A percentile compares a stretch with the other conserved stretches of the same genome.
phyloP scores from a whole-genome alignment of 192 early-diverging fungal species.

The Backusella parvicylindrica region DNA sequence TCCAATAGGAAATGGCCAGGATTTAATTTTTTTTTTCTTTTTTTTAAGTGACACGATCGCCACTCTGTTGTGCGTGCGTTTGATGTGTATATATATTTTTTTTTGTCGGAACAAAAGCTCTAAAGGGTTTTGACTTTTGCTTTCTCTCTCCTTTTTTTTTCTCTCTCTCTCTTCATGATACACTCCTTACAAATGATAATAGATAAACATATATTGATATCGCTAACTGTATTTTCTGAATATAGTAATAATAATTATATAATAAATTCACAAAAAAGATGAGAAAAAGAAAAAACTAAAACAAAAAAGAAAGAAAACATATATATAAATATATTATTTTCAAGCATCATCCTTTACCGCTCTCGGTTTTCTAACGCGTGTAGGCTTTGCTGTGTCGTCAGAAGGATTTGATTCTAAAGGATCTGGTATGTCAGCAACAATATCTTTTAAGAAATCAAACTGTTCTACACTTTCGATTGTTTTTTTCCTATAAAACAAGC shows the following conservation, averaged over 20 bases:
- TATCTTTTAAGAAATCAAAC: constrained; percentile 92
- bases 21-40: not conserved
- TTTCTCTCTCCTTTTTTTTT: not conserved
- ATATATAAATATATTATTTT: not conserved
- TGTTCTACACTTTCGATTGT: constrained; percentile 79
- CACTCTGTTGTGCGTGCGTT: not conserved
- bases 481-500: constrained; percentile 55
- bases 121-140: not conserved
- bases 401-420: constrained; percentile 33
- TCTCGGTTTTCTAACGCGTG: constrained; percentile 1
- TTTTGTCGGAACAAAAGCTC: not conserved
- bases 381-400: not conserved
- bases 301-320: not conserved
- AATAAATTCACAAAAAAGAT: not conserved
- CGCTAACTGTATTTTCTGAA: too few relatives aligned
- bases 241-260: not conserved
- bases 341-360: constrained; percentile 1
- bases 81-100: not conserved
- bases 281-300: not conserved
- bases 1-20: not conserved
- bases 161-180: not conserved
- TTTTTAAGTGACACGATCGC: not conserved
- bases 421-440: constrained; percentile 82
- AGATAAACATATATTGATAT: not conserved
- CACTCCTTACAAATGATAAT: not conserved